Percentiles rank a stretch among this genome's conserved stretches.
Conservation (phyloP, 768 basidiomycete genomes). For the Bullera alba region DNA sequence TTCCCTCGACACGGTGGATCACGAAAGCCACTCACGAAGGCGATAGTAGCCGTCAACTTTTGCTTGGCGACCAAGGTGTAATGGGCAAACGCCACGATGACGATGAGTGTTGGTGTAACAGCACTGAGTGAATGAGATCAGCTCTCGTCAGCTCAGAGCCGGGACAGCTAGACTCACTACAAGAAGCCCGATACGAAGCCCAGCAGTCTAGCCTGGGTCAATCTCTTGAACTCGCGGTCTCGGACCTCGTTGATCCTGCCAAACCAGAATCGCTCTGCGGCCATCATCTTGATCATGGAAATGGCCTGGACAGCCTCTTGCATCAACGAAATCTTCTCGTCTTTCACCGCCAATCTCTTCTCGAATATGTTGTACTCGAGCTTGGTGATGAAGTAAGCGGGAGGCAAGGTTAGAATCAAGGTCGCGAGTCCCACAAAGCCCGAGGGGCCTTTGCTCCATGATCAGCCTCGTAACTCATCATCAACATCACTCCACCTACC, state of each 20-base stretch:
- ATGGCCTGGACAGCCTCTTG: constrained; percentile 36
- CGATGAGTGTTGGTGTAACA: constrained; percentile 18
- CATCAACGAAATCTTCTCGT: constrained; percentile 26
- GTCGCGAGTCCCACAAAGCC: constrained; percentile 29
- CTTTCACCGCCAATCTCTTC: constrained; percentile 13
- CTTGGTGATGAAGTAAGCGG: constrained; percentile 25
- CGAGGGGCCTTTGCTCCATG: constrained; percentile 17
- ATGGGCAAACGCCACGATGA: constrained; percentile 34
- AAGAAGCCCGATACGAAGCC: constrained; percentile 16
- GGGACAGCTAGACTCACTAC: constrained; percentile 17
- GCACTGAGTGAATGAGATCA: constrained; percentile 5
- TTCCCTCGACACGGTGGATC: not conserved
- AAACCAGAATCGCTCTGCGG: constrained; percentile 31
- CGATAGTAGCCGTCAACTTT: constrained; percentile 25
- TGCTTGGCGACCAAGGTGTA: constrained; percentile 30
- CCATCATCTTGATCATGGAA: constrained; percentile 40
- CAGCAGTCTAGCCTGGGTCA: constrained; percentile 14
- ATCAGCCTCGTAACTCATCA: not conserved
- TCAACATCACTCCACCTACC: constrained; percentile 12
- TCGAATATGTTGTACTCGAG: constrained; percentile 26
- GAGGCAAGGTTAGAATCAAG: constrained; percentile 21
- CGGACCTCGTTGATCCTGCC: constrained; percentile 23
- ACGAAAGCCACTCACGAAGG: constrained; percentile 26
- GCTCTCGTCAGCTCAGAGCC: not conserved
- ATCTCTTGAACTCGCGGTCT: constrained; percentile 15